Conservation (phyloP, 352 stramenopile genomes). For the Phytophthora pisi region DNA sequence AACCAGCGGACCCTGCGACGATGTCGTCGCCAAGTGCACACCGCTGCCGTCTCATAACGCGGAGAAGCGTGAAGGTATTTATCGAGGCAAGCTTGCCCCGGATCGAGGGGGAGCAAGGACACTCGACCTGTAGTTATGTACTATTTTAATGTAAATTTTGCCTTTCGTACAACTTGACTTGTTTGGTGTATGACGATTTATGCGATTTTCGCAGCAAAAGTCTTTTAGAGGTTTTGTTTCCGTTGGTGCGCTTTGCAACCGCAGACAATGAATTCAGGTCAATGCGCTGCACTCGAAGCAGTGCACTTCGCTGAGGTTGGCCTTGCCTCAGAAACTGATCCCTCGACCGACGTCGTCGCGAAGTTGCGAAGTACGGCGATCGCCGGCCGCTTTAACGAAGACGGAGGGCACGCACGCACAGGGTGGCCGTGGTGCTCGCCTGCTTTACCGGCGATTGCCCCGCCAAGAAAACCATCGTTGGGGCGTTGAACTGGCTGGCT, state of each 20-base stretch:
- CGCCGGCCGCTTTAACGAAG: background rate
- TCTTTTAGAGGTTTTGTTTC: background rate
- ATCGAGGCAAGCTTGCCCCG: slow-evolving; percentile 10
- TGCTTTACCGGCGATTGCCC: background rate
- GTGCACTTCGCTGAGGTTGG: background rate
- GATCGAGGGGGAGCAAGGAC: background rate
- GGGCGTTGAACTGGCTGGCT: slow-evolving; percentile 8
- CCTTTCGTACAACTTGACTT: slow-evolving; percentile 5
- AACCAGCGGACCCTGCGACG: slow-evolving; percentile 2
- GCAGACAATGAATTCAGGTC: no score
- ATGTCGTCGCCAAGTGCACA: background rate
- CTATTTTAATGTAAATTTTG: slow-evolving; percentile 28
- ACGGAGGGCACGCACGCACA: background rate
- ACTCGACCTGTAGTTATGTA: slow-evolving; percentile 8
- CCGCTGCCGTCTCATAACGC: background rate
- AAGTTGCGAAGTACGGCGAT: background rate
- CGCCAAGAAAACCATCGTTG: slow-evolving; percentile 1
- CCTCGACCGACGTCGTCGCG: background rate
- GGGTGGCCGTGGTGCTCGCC: background rate
- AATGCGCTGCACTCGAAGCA: background rate
- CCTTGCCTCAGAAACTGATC: background rate
- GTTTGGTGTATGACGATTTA: no score
- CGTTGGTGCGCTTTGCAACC: background rate
- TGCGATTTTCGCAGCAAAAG: background rate
- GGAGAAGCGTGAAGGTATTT: slow-evolving; percentile 17